A percentile compares a stretch with the other conserved stretches of the same genome.
Conservation (phyloP, 2,329 filamentous ascomycete genomes). For the Diaporthe ilicicola region DNA sequence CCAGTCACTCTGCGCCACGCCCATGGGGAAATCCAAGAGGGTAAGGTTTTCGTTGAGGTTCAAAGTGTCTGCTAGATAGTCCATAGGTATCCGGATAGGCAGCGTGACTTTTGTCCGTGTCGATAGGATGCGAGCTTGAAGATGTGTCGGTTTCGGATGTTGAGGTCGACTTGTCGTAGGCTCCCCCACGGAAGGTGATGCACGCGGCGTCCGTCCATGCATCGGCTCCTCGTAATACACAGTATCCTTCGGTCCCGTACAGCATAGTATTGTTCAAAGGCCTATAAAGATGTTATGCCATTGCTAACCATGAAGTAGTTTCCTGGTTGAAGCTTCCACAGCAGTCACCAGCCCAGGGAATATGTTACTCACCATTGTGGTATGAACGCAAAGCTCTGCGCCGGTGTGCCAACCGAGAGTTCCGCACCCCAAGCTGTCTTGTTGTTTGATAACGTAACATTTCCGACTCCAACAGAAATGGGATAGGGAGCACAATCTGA, state of each 20-base stretch:
- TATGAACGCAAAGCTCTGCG: constrained; percentile 17
- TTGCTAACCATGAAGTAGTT: not conserved
- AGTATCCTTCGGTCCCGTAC: not conserved
- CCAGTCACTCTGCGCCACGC: constrained; percentile 37
- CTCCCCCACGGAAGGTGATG: constrained; percentile 15
- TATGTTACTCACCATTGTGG: not conserved
- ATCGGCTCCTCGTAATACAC: not conserved
- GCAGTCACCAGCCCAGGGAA: no score
- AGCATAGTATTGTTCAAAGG: constrained; percentile 3
- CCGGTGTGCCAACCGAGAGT: constrained; percentile 7
- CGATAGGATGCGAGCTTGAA: not conserved
- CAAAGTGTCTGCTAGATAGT: not conserved
- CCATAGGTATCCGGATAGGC: not conserved
- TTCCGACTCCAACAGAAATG: not conserved
- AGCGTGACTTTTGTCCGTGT: not conserved
- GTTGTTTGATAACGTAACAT: not conserved
- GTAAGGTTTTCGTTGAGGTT: constrained; percentile 33
- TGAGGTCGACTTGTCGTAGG: constrained; percentile 1
- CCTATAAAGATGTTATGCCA: constrained; percentile 5
- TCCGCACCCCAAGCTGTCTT: constrained; percentile 2
- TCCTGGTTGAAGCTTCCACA: not conserved
- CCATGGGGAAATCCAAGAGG: constrained; percentile 35
- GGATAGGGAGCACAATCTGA: not conserved
- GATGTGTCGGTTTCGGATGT: not conserved
- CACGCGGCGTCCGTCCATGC: not conserved